Evolutionary conservation across 164 flowering plant genomes (phyloP).

Genomic region (Nelumbo lutea): DNA sequence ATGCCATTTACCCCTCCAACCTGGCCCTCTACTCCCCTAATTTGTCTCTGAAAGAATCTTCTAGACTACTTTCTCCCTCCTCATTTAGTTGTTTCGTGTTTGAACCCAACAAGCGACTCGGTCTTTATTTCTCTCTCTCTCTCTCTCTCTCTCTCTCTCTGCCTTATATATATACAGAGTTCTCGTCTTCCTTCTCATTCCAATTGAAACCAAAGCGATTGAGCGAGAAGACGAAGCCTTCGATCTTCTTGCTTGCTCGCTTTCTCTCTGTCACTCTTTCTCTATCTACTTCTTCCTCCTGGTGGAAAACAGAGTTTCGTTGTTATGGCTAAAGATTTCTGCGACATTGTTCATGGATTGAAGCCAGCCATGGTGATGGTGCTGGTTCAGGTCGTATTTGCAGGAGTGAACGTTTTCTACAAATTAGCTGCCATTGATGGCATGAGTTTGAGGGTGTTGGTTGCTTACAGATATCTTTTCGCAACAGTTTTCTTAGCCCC

Average conservation of each 20-base stretch:
- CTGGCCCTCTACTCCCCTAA: too few species aligned
- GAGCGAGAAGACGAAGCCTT: too few species aligned
- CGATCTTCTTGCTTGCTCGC: neutral
- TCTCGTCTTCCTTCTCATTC: too few species aligned
- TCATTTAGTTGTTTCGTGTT: too few species aligned
- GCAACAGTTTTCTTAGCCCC: conserved; percentile 50
- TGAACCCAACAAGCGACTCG: too few species aligned
- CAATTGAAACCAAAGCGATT: too few species aligned
- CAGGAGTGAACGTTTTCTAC: conserved; percentile 44
- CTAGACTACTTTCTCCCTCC: too few species aligned
- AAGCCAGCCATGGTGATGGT: conserved; percentile 56
- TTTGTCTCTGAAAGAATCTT: too few species aligned
- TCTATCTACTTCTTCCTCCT: neutral
- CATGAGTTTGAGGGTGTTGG: conserved; percentile 41
- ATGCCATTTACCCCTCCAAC: too few species aligned
- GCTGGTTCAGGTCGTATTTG: conserved; percentile 33
- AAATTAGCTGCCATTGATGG: conserved; percentile 57
- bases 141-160: neutral
- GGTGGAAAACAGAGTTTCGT: neutral
- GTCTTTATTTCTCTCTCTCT: too few species aligned
- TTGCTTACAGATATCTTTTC: conserved; percentile 59
- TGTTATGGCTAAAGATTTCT: conserved; percentile 5
- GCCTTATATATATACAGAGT: too few species aligned
- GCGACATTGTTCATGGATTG: conserved; percentile 27
- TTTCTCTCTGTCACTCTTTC: neutral